Base-by-base conservation (phyloP, 2,329 filamentous ascomycete species). In the Fusarium tjaetaba region DNA sequence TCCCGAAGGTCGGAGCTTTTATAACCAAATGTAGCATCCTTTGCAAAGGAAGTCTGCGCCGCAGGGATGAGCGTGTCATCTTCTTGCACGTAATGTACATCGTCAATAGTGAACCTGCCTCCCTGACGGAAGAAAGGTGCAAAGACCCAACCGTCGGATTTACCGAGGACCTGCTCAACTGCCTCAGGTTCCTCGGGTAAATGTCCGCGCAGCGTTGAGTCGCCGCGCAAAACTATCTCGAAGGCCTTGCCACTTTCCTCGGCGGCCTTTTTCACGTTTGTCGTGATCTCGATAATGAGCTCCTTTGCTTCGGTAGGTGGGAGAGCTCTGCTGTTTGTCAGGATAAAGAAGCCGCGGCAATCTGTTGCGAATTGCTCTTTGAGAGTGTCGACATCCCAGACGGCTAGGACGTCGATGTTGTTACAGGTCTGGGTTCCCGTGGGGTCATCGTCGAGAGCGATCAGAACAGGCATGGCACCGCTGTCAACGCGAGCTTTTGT, bases 371-470 rank as follows among this genome's bases (percentile, higher is more conserved):
- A 34, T 34, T 63, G 36, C 5, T 56, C 55, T 3, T 24, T 78
- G 7, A 90, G 80, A 0, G 84, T 86, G 2, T 79, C 72, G 11
- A 83, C 71, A 65, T 87, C 85, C 87, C 88, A 90, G 10, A 86
- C 85, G 1, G 87, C 88, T 26, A 90, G 81, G 4, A 90, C 87
- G 56, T 82, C 79, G 67, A 90, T 86, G 71, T 87, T 84, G 77
- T 90, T 87, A 78, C 88, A 89, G n/a, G 88, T 90, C 75, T 90
- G 88, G 0, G 88, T 90, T n/a, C 88, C 88, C 1, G 88, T 90
- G 38, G 88, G 88, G 62, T 90, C 88, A 66, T 90, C 88, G 60
- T 89, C 88, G 11, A 87, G 81, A 2, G 81, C 81, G 9, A 87
- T 80, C 20, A 38, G 34, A 3, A 49, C n/a, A 16, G 57, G 57